phyloP scores from a whole-genome alignment of 108 stramenopile species.

The Bacterosira constricta region DNA sequence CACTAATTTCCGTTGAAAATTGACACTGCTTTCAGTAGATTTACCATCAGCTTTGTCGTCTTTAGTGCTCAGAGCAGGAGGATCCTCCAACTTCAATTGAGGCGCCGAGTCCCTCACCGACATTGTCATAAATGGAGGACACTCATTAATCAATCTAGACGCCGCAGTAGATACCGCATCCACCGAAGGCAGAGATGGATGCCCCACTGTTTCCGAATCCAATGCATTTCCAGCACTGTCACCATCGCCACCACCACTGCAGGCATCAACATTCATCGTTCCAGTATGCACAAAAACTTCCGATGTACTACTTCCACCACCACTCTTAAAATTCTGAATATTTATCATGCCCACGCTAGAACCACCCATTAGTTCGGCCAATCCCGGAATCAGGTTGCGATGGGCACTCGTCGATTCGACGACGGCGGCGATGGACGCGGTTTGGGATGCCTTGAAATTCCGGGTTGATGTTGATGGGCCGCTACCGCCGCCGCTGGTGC shows the following conservation, averaged over 20 bases:
- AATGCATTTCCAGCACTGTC: background rate
- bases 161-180: constrained; percentile 64
- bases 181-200: constrained; percentile 53
- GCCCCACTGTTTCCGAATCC: background rate
- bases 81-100: constrained; percentile 65
- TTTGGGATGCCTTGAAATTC: background rate
- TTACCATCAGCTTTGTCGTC: background rate
- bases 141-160: constrained; percentile 55
- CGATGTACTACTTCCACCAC: background rate
- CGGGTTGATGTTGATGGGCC: background rate
- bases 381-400: constrained; percentile 15
- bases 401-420: constrained; percentile 4
- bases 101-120: constrained; percentile 78
- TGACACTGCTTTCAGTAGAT: background rate
- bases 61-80: background rate
- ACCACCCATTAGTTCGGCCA: constrained; percentile 7
- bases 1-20: constrained; percentile 41
- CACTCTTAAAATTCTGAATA: background rate
- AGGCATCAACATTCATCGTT: background rate
- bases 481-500: background rate
- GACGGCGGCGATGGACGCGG: constrained; percentile 8
- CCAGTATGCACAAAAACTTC: too few species aligned
- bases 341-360: background rate
- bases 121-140: constrained; percentile 79
- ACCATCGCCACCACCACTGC: background rate